Percentiles rank a stretch among this genome's conserved stretches.
Conservation (phyloP, 108 stramenopile species). For the Nitzschia palea region DNA sequence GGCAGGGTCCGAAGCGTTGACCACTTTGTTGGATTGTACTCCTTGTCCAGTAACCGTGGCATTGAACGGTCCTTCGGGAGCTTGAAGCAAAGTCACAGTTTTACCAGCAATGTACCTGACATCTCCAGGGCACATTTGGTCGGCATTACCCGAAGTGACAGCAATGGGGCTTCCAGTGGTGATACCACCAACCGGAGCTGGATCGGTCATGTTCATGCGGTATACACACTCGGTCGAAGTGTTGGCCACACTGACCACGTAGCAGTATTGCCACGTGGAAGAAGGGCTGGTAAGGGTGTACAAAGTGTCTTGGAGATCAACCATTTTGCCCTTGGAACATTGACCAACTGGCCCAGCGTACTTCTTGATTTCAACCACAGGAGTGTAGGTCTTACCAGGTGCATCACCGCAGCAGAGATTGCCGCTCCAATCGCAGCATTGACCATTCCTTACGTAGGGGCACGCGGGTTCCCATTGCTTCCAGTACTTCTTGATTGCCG, state of each 20-base stretch:
- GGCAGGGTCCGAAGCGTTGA: background rate
- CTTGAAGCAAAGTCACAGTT: background rate
- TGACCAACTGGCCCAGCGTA: background rate
- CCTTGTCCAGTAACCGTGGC: background rate
- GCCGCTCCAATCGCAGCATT: background rate
- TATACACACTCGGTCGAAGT: background rate
- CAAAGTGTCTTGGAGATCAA: background rate
- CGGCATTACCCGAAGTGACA: background rate
- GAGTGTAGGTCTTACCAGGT: background rate
- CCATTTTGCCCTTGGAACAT: background rate
- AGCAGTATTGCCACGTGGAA: background rate
- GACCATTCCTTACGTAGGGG: slow-evolving; percentile 4
- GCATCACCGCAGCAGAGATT: slow-evolving; percentile 14
- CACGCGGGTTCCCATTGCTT: slow-evolving; percentile 9
- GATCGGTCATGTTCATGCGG: background rate
- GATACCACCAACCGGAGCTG: background rate
- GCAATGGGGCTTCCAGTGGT: background rate
- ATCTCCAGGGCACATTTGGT: background rate
- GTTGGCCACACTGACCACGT: background rate
- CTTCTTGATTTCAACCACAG: background rate
- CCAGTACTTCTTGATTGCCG: slow-evolving; percentile 8
- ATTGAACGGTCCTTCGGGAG: background rate
- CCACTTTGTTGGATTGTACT: background rate
- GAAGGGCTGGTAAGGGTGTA: background rate
- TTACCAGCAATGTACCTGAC: background rate